These are phyloP conservation scores for Vanrija humicola DNA, from an alignment of 1,284 basidiomycete species.

Conservation along the genomic window DNA sequence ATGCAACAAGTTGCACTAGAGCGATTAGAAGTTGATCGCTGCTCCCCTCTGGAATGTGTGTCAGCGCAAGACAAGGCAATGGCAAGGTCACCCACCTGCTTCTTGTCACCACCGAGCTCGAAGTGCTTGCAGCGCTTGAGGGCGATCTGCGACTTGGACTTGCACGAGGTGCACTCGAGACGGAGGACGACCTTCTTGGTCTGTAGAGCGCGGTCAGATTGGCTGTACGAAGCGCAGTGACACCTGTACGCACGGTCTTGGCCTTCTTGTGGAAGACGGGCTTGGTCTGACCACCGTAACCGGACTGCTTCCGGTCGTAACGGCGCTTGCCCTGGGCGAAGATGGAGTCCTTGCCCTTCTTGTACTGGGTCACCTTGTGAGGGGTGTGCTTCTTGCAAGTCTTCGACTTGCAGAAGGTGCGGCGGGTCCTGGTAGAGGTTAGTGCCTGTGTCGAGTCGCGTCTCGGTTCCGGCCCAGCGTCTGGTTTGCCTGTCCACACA, in stretches of 20 bases:
- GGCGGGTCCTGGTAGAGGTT: conserved; percentile 41
- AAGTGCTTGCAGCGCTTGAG: conserved; percentile 99
- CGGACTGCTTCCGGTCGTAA: conserved; percentile 98
- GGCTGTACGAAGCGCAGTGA: not conserved
- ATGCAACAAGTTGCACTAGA: no score
- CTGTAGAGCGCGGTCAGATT: conserved; percentile 16
- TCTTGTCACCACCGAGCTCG: conserved; percentile 99
- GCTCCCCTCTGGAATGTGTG: no score
- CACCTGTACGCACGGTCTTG: conserved; percentile 41
- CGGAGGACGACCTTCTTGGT: conserved; percentile 99
- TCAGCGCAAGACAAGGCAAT: no score
- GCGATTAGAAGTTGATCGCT: no score
- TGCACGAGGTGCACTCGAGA: conserved; percentile 97
- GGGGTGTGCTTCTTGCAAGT: conserved; percentile 99
- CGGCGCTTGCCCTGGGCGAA: conserved; percentile 99
- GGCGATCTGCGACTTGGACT: conserved; percentile 94
- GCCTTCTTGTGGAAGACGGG: conserved; percentile 91
- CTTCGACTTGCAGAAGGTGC: conserved; percentile 89
- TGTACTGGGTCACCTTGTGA: conserved; percentile 95
- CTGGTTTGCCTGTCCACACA: not conserved
- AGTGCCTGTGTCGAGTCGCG: not conserved
- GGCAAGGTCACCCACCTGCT: conserved; percentile 56
- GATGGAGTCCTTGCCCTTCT: conserved; percentile 95
- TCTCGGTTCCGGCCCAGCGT: not conserved
- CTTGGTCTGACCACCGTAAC: conserved; percentile 99